Evolutionary conservation across 768 basidiomycete species (phyloP).

Genomic region (Suillus lakei): DNA sequence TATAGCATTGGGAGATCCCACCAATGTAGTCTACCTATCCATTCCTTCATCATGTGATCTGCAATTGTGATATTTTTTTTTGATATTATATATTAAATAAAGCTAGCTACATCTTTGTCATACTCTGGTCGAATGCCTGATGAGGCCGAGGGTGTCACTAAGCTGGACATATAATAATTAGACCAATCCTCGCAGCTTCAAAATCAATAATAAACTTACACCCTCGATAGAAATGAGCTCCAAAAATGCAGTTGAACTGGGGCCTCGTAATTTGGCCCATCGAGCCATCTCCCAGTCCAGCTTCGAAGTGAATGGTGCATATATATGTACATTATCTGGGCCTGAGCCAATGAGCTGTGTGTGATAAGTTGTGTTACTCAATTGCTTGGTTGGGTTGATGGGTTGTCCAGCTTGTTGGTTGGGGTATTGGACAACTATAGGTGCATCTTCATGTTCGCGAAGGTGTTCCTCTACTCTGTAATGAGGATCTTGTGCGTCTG

Average conservation of each 20-base stretch:
- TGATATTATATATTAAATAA: no score
- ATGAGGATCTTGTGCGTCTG: not conserved
- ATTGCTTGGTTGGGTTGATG: not conserved
- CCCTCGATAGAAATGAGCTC: not conserved
- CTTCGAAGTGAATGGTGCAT: not conserved
- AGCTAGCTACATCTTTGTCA: no score
- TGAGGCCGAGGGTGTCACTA: no score
- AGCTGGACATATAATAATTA: no score
- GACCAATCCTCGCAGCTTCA: no score
- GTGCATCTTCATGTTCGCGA: not conserved
- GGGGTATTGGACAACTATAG: not conserved
- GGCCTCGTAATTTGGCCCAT: not conserved
- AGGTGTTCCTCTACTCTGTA: no score
- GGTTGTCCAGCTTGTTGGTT: not conserved
- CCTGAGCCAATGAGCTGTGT: not conserved
- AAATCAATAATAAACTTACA: not conserved
- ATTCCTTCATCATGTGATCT: no score
- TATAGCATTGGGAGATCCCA: no score
- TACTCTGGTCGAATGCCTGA: no score
- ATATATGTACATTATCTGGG: not conserved
- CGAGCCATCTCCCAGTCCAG: not conserved
- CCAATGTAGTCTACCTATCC: no score
- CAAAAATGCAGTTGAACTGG: not conserved
- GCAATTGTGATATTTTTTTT: no score
- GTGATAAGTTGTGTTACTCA: not conserved